These are phyloP conservation scores for Aspergillus bombycis DNA, from an alignment of 2,329 filamentous ascomycete species.

Conservation along the genomic window DNA sequence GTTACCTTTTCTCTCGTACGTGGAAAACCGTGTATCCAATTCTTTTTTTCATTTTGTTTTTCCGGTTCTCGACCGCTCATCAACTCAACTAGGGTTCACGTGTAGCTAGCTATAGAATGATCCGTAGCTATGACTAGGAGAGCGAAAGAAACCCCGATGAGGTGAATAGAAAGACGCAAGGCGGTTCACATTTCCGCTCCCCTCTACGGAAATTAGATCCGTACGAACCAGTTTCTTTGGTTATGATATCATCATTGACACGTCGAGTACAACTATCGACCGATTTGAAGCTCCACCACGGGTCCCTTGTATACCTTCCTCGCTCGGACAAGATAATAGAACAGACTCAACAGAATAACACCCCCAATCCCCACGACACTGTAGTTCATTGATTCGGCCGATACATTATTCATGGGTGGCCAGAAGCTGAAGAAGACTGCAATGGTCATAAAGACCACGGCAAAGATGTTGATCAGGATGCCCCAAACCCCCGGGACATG, in stretches of 20 bases:
- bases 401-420: constrained; percentile 32
- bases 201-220: not conserved
- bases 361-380: not conserved
- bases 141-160: not conserved
- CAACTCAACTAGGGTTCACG: not conserved
- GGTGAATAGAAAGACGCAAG: not conserved
- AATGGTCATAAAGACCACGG: constrained; percentile 50
- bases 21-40: too few relatives aligned
- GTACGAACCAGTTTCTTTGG: not conserved
- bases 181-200: not conserved
- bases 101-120: not conserved
- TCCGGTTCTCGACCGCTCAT: not conserved
- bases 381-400: not conserved
- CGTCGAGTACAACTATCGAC: not conserved
- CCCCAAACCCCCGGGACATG: constrained; percentile 38
- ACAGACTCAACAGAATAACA: not conserved
- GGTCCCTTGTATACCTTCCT: not conserved
- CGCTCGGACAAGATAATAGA: not conserved
- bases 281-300: not conserved
- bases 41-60: too few relatives aligned
- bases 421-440: constrained; percentile 56
- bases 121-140: not conserved
- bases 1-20: too few relatives aligned
- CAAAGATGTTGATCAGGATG: constrained; percentile 47
- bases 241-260: not conserved